Evolutionary conservation across 116 monocot genomes (phyloP).

Genomic region (Trichopus zeylanicus): DNA sequence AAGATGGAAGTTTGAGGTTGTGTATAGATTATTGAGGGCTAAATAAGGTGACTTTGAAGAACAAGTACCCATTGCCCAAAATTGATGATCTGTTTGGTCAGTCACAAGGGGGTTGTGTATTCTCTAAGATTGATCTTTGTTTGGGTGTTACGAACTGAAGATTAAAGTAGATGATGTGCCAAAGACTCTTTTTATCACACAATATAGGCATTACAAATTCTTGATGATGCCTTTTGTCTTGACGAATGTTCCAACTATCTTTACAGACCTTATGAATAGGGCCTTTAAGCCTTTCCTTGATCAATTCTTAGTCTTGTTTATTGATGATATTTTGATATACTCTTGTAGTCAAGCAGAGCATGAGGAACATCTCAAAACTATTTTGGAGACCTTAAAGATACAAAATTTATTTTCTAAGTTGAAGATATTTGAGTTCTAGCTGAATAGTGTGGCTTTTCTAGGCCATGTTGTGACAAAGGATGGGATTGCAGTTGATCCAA

Average conservation of each 20-base stretch:
- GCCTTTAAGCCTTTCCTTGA: neutral
- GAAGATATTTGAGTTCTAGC: neutral
- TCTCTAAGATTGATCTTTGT: slow-evolving; percentile 2
- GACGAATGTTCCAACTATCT: slow-evolving; percentile 2
- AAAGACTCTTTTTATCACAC: neutral
- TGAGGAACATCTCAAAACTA: too few relatives aligned
- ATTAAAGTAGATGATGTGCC: neutral
- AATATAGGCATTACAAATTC: slow-evolving; percentile 22
- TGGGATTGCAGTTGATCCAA: too few relatives aligned
- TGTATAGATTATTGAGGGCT: too few relatives aligned
- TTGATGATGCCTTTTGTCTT: slow-evolving; percentile 9
- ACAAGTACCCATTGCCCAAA: too few relatives aligned
- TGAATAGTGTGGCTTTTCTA: neutral
- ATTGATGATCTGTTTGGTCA: slow-evolving; percentile 16
- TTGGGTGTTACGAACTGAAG: neutral
- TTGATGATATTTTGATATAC: slow-evolving; percentile 11
- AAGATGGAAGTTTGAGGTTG: too few relatives aligned
- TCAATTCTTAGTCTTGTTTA: slow-evolving; percentile 5
- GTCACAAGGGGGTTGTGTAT: neutral
- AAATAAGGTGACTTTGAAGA: neutral
- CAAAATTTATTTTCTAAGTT: neutral
- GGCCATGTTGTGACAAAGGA: too few relatives aligned
- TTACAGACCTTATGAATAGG: slow-evolving; percentile 9
- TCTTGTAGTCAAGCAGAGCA: neutral
- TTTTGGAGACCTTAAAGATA: neutral